A percentile compares a stretch with the other conserved stretches of the same genome.
Conservation (phyloP, 441 rosid genomes). For the Omphalea diandra region DNA sequence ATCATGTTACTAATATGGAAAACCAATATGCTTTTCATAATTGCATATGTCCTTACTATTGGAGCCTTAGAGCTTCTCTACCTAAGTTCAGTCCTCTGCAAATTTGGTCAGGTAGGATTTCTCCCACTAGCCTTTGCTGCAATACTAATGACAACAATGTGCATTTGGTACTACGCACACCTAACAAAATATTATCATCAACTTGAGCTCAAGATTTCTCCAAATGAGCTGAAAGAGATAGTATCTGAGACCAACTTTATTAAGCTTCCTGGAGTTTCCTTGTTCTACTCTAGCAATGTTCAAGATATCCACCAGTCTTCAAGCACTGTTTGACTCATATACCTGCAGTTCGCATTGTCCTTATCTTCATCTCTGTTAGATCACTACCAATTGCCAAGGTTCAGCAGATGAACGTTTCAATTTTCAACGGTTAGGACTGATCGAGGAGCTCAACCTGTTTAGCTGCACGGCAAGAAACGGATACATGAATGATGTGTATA, state of each 20-base stretch:
- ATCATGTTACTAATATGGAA: slow-evolving; percentile 64
- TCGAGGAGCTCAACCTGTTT: too few species aligned
- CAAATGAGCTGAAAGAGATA: slow-evolving; percentile 30
- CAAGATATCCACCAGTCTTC: slow-evolving; percentile 49
- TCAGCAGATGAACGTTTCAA: slow-evolving; percentile 33
- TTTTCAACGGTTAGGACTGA: too few species aligned
- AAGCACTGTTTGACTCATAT: slow-evolving; percentile 39
- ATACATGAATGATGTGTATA: too few species aligned
- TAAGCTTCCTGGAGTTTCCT: slow-evolving; percentile 44
- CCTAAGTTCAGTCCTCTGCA: too few species aligned
- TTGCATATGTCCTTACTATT: slow-evolving; percentile 34
- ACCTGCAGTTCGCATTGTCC: too few species aligned
- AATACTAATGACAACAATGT: slow-evolving; percentile 36
- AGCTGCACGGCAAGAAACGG: too few species aligned
- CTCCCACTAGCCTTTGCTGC: slow-evolving; percentile 44
- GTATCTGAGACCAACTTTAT: slow-evolving; percentile 4
- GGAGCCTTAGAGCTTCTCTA: too few species aligned
- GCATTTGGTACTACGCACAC: slow-evolving; percentile 41
- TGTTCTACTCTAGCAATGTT: slow-evolving; percentile 51
- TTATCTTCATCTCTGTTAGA: slow-evolving; percentile 45
- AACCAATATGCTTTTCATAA: slow-evolving; percentile 35
- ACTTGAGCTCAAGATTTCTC: slow-evolving; percentile 41
- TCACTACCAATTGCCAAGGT: slow-evolving; percentile 43
- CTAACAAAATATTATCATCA: slow-evolving; percentile 41
- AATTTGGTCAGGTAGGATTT: slow-evolving; percentile 51